Base-by-base conservation (phyloP, 2,329 filamentous ascomycete species). In the Talaromyces atroroseus region DNA sequence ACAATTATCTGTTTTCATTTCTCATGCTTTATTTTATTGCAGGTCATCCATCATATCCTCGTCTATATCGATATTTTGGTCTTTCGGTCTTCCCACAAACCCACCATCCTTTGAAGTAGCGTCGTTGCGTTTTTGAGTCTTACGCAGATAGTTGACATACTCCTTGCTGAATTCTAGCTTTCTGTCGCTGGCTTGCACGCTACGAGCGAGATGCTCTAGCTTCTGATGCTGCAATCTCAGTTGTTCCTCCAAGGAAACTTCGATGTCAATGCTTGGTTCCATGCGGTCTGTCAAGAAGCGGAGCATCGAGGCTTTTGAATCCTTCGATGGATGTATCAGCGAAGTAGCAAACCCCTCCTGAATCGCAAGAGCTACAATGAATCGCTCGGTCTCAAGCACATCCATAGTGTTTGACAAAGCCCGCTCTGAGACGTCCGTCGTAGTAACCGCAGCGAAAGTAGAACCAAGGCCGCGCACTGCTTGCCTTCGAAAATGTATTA, bases 391-490 rank as follows among this genome's bases (percentile, higher is more conserved):
- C 26, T 67, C 66, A 24, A 58, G 52, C 4, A 64, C 48, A 53
- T 66, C 59, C 8, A 56, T 51, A 6, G 64, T 65, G 47, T 65
- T 61, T 4, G 65, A 64, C 6, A 65, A 67, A 48, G 68, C 70
- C 51, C 66, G 67, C 54, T 65, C 66, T 18, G 71, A 65, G 16
- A 80, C 69, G 49, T 79, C 78, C 5, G 76, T 70, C 10, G 86
- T 72, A 3, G 82, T 80, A 34, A 87, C 74, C 5, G 84, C 82
- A 32, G 81, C 80, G 66, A 92, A 96, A 3, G 89, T 85, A 52
- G 82, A 81, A 46, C 86, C 84, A 24, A 97, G 78, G 58, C 84
- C 84, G 34, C 87, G 77, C 57, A 97, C 83, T 58, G 88, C 85
- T 76, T 87, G 90, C 64, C 85, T 84, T 63, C 88, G 84, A 67